These are phyloP conservation scores for Zygotorulaspora chibaensis DNA, from an alignment of 805 yeast genomes.

Conservation along the genomic window DNA sequence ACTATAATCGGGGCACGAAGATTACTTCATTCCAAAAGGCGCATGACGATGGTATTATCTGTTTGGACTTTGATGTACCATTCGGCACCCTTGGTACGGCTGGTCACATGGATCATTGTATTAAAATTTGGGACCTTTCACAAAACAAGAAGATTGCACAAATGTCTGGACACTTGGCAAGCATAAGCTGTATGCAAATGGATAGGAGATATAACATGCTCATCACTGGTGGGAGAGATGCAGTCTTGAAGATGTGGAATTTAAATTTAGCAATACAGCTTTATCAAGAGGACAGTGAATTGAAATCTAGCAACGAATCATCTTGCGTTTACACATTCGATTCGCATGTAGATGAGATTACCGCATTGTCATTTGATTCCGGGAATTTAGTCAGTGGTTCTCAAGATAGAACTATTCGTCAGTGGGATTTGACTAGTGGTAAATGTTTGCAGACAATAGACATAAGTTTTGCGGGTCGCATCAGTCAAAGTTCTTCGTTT, in stretches of 20 bases:
- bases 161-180: constrained; percentile 57
- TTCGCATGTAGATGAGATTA: constrained; percentile 63
- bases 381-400: constrained; percentile 63
- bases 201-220: constrained; percentile 43
- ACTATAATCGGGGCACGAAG: constrained; percentile 53
- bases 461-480: constrained; percentile 36
- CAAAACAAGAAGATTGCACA: constrained; percentile 47
- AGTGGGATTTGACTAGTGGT: constrained; percentile 68
- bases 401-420: constrained; percentile 64
- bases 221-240: constrained; percentile 58
- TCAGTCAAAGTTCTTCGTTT: constrained; percentile 10
- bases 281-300: constrained; percentile 23
- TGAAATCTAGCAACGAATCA: constrained; percentile 19
- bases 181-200: constrained; percentile 58
- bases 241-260: constrained; percentile 61
- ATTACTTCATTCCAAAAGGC: constrained; percentile 46
- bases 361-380: constrained; percentile 54
- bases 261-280: constrained; percentile 30
- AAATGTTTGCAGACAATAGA: constrained; percentile 68
- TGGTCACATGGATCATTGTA: constrained; percentile 63
- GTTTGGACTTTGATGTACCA: constrained; percentile 67
- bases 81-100: constrained; percentile 77
- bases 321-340: constrained; percentile 49
- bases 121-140: constrained; percentile 79
- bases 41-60: constrained; percentile 50